phyloP scores from a whole-genome alignment of 805 yeast genomes.

The Metschnikowia noctiluminum region DNA sequence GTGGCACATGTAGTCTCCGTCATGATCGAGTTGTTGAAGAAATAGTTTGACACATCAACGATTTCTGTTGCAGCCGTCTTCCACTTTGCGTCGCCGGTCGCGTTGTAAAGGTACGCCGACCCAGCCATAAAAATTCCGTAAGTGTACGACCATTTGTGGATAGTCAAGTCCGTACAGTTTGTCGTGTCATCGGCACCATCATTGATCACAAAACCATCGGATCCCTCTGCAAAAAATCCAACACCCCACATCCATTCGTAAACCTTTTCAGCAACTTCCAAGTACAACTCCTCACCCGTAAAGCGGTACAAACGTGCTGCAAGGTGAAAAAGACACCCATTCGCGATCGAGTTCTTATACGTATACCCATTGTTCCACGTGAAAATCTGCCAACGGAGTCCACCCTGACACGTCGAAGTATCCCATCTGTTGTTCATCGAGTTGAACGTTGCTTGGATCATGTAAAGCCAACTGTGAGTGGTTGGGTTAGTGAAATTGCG shows the following conservation, averaged over 20 bases:
- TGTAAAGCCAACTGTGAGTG: conserved; percentile 37
- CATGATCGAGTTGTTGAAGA: conserved; percentile 49
- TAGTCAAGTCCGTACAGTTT: conserved; percentile 49
- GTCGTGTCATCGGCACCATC: conserved; percentile 45
- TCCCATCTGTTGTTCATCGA: conserved; percentile 48
- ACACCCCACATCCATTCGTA: conserved; percentile 44
- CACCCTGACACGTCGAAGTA: conserved; percentile 34
- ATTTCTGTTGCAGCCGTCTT: conserved; percentile 33
- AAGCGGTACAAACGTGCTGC: conserved; percentile 45
- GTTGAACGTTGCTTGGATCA: conserved; percentile 42
- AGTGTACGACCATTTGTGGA: conserved; percentile 63
- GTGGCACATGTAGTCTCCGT: conserved; percentile 61
- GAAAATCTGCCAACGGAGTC: conserved; percentile 48
- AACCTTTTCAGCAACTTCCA: conserved; percentile 40
- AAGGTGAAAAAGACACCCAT: conserved; percentile 43
- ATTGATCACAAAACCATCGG: conserved; percentile 31
- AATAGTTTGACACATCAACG: conserved; percentile 31
- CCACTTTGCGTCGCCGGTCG: conserved; percentile 50
- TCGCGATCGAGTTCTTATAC: conserved; percentile 44
- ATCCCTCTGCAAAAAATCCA: conserved; percentile 16
- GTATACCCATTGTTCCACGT: conserved; percentile 47
- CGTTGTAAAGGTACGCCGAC: conserved; percentile 64
- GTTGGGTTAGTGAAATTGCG: conserved; percentile 34
- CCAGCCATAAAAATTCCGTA: conserved; percentile 69
- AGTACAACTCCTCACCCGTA: conserved; percentile 38